Base-by-base conservation (phyloP, 768 basidiomycete genomes). In the Coprinopsis sp. region DNA sequence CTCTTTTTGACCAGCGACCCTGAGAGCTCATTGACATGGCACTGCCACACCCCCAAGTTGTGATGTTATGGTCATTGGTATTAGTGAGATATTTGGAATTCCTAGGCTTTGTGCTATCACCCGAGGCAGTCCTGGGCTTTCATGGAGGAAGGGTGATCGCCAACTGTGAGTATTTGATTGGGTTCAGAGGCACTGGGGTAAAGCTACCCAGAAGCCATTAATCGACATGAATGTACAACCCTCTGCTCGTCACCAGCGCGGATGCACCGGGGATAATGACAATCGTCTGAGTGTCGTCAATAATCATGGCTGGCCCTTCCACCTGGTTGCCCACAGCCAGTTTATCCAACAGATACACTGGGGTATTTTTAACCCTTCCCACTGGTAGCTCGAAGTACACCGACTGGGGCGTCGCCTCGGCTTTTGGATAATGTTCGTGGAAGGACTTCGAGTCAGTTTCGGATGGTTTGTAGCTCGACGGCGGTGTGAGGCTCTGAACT, bases 271-370 rank as follows among this genome's bases (percentile, higher is more conserved):
- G 87, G 18, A 91, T 80, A 3, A 98, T 65, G 25, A 98, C 86
- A 50, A 97, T 90, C 19, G 94, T 96, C 70, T 96, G 95, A 18
- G 94, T 97, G 54, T 90, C 74, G 64, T 98, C 94, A 56, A 96
- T 89, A 51, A 98, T 85, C 79, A 97, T 85, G 28, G 92, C 91
- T 7, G 95, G 93, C 6, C 94, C 95, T 34, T 76, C 65, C 22
- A 95, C 69, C 31, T 72, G 68, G 47, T 91, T 85, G 3, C 92
- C 93, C 11, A 82, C 68, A 0, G 67, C 69, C 47, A 97, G 64
- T 12, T 69, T 66, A 33, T 78, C 79, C 50, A 97, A 67, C 55
- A 83, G 58, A 62, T 74, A 95, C 21, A 97, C 85, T 0, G 92
- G 93, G 0, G 88, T 89, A 50, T 88, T 75, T 30, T 79, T 65